These are phyloP conservation scores for Colletotrichum siamense DNA, from an alignment of 2,329 filamentous ascomycete species.

Conservation along the genomic window DNA sequence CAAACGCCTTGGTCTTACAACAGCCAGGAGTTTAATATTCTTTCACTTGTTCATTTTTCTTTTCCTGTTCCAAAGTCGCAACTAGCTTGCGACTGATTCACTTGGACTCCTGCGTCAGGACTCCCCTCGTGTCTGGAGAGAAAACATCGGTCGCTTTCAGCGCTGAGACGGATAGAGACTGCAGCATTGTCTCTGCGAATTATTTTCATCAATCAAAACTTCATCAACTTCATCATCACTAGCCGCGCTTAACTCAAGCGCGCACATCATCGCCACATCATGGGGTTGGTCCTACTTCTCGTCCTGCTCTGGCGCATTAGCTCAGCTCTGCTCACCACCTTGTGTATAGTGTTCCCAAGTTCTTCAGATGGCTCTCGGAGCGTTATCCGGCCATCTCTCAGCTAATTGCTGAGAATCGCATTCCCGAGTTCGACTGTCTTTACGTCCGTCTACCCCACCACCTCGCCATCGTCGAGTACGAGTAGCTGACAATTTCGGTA, in stretches of 20 bases:
- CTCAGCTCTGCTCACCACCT: conserved; percentile 1
- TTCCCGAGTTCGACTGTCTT: conserved; percentile 97
- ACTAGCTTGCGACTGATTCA: conserved; percentile 14
- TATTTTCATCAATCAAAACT: background rate
- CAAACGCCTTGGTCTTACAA: background rate
- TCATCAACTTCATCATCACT: background rate
- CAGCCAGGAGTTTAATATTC: conserved; percentile 16
- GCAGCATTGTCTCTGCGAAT: background rate
- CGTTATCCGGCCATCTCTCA: conserved; percentile 98
- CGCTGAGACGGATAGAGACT: background rate
- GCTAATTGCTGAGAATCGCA: conserved; percentile 97
- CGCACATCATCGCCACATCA: conserved; percentile 25
- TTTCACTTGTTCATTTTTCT: conserved; percentile 20
- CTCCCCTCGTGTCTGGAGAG: conserved; percentile 12
- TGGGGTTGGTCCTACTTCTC: conserved; percentile 30
- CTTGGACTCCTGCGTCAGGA: conserved; percentile 15
- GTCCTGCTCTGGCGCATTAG: background rate
- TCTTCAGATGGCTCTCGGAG: conserved; percentile 99
- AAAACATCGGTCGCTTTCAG: background rate
- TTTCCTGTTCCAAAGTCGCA: conserved; percentile 10
- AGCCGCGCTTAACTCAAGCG: conserved; percentile 8
- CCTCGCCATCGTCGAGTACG: conserved; percentile 29
- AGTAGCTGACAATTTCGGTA: conserved; percentile 44
- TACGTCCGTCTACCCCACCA: conserved; percentile 63
- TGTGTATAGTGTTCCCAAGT: conserved; percentile 72